Base-by-base conservation (phyloP, 176 grass and related monocot species). In the Paspalum vaginatum region DNA sequence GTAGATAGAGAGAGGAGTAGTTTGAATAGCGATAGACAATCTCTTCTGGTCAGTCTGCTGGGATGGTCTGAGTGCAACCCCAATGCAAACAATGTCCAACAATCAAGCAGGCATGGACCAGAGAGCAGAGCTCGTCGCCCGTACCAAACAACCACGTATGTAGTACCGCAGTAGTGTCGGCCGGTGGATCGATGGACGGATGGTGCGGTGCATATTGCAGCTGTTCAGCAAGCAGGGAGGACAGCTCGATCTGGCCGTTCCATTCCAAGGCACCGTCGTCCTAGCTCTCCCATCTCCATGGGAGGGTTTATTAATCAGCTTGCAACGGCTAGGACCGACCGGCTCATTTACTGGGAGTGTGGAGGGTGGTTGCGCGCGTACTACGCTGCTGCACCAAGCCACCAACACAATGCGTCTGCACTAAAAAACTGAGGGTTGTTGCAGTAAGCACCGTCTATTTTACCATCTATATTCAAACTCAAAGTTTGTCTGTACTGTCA, bases 221-320 rank as follows among this genome's bases (percentile, higher is more conserved):
- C 32, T 32, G 32, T 21, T 18, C 8, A 56, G 8, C 32, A 32
- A 32, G 32, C 32, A 32, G 20, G 83, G 9, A 53, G 37, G 38
- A 76, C 56, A 61, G 18, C 39, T 71, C 72, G 69, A 39, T 48
- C 48, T 64, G 5, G 27, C 46, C 22, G 39, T 12, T 47, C 32
- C 21, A 76, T 77, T 42, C 79, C 32, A 87, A 54, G 85, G 45
- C 85, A 87, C 40, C 49, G 41, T 15, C 6, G 7, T 10, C 15
- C 5, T 26, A n/a, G 4, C 1, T 55, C 52, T 55, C 18, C 52
- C 8, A 44, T 55, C 61, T 11, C 58, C 44, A 26, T 41, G 8
- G 38, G n/a, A n/a, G n/a, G n/a, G 16, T 20, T 55, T 18, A 76
- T 44, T 10, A 76, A 41, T 44, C 21, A 32, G 65, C 61, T 6